A percentile compares a stretch with the other conserved stretches of the same genome.
phyloP scores from a whole-genome alignment of 495 filamentous ascomycete species.

The Barbatosphaeria neglecta region DNA sequence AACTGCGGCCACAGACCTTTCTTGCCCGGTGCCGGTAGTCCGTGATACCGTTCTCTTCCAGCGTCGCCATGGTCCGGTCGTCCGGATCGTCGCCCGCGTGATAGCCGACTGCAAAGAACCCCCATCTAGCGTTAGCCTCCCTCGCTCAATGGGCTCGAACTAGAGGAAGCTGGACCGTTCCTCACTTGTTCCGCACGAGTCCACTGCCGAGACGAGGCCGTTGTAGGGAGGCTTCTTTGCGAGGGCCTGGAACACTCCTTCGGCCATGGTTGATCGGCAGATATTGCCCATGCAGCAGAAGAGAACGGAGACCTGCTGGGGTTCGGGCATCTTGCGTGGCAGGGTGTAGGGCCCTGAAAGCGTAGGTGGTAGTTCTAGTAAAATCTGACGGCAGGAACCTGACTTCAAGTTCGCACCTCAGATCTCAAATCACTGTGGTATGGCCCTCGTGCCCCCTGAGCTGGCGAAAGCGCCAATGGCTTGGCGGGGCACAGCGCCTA shows the following conservation, averaged over 20 bases:
- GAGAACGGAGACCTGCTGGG: constrained; percentile 56
- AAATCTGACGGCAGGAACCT: too few species aligned
- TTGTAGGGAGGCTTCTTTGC: constrained; percentile 43
- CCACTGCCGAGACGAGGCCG: constrained; percentile 54
- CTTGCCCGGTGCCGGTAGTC: constrained; percentile 69
- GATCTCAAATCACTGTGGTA: too few species aligned
- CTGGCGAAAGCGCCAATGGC: too few species aligned
- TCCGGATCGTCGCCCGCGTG: constrained; percentile 66
- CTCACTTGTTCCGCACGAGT: constrained; percentile 73
- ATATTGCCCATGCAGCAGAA: constrained; percentile 98
- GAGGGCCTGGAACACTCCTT: constrained; percentile 75
- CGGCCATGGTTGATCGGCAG: constrained; percentile 90
- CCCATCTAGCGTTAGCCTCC: not conserved
- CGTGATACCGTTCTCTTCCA: constrained; percentile 59
- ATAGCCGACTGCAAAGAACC: constrained; percentile 45
- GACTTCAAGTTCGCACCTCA: too few species aligned
- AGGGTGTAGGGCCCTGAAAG: not conserved
- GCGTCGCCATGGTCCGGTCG: constrained; percentile 70
- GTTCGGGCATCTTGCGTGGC: constrained; percentile 11
- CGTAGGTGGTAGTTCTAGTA: too few species aligned
- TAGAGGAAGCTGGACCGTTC: not conserved
- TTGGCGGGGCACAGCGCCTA: too few species aligned
- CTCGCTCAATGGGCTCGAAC: not conserved
- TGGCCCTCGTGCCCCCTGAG: too few species aligned
- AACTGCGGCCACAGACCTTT: constrained; percentile 37